These are phyloP conservation scores for Botrytis tulipae DNA, from an alignment of 2,329 filamentous ascomycete species.

Conservation along the genomic window DNA sequence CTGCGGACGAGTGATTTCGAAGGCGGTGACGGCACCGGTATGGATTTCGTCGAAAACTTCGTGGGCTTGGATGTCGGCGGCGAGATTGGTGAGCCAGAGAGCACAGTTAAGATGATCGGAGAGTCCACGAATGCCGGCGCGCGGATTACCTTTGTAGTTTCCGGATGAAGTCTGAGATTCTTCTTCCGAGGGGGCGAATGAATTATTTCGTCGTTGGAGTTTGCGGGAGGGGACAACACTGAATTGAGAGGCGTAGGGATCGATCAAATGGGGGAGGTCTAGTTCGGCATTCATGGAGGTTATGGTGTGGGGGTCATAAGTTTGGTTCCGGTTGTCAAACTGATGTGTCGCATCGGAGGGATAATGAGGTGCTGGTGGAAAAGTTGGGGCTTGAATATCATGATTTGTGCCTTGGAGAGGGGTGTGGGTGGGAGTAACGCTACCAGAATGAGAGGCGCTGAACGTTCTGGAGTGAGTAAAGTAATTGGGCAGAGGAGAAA, in stretches of 20 bases:
- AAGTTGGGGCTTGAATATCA: rapidly evolving
- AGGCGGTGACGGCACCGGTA: not conserved
- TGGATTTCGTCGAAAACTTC: not conserved
- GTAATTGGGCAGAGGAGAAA: not conserved
- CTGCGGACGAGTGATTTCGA: not conserved
- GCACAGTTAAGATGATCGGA: not conserved
- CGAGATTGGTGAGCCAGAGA: not conserved
- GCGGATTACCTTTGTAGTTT: not conserved
- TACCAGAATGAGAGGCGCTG: not conserved
- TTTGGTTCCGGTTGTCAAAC: rapidly evolving
- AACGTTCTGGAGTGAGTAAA: not conserved
- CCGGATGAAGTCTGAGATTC: not conserved
- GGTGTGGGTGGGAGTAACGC: rapidly evolving
- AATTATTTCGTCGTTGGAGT: not conserved
- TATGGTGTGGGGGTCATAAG: not conserved
- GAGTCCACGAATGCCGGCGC: not conserved
- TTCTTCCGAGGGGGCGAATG: not conserved
- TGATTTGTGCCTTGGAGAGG: not conserved
- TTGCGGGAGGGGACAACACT: not conserved
- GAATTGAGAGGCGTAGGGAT: not conserved
- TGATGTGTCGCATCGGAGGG: not conserved
- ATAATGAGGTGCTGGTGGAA: too few species aligned
- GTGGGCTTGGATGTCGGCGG: not conserved
- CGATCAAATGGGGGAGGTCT: not conserved
- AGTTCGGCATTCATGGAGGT: not conserved